These are phyloP conservation scores for Monosiga brevicollis DNA, from an alignment of 78 protist species.

Conservation along the genomic window DNA sequence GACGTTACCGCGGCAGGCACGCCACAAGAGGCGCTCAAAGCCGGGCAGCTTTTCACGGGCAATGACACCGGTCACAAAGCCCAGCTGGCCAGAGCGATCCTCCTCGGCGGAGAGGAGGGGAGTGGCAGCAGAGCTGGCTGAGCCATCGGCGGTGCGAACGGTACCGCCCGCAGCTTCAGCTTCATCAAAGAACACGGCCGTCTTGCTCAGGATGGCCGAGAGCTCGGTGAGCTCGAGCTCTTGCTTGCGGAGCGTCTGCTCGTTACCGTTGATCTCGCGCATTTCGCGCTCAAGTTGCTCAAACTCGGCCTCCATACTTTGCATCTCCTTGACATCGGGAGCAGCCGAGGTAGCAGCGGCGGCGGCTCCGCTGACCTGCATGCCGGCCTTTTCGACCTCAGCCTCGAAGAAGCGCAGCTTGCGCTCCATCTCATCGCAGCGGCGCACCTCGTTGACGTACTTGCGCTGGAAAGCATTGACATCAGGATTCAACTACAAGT, in stretches of 20 bases:
- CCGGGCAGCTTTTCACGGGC: slow-evolving; percentile 20
- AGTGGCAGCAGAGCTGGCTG: not conserved
- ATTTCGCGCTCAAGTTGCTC: slow-evolving; percentile 14
- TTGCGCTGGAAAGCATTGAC: slow-evolving; percentile 68
- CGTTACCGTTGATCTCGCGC: slow-evolving; percentile 51
- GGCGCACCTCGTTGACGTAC: slow-evolving; percentile 72
- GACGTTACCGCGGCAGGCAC: slow-evolving; percentile 82
- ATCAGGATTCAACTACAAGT: slow-evolving; percentile 51
- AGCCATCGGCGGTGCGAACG: not conserved
- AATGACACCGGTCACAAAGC: slow-evolving; percentile 61
- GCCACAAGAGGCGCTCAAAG: slow-evolving; percentile 73
- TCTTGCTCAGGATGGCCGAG: slow-evolving; percentile 41
- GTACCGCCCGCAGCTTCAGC: not conserved
- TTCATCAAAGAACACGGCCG: slow-evolving; percentile 52
- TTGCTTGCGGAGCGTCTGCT: slow-evolving; percentile 44
- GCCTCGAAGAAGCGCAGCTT: slow-evolving; percentile 49
- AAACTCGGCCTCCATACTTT: slow-evolving; percentile 2
- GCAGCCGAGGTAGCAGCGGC: not conserved
- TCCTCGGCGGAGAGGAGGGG: not conserved
- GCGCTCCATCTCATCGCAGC: slow-evolving; percentile 83
- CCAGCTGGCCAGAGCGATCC: not conserved
- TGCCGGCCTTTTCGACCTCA: not conserved
- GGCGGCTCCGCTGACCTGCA: not conserved
- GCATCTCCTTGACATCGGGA: not conserved
- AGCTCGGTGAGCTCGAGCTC: slow-evolving; percentile 52